Evolutionary conservation across 805 yeast genomes (phyloP).

Genomic region (Pichia paraexigua): DNA sequence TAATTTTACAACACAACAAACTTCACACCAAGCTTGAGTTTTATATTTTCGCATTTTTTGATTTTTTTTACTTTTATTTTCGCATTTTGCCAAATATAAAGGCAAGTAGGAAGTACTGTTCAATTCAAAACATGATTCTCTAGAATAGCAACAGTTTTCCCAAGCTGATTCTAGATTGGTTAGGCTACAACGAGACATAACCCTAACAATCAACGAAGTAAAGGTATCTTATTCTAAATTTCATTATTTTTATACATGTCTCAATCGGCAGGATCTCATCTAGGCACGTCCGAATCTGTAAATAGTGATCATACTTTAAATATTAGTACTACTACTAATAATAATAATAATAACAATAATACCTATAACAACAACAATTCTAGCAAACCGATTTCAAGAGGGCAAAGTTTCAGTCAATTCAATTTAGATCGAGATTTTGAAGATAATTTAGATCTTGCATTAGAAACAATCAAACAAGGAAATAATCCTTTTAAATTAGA

Average conservation of each 20-base stretch:
- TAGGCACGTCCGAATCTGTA: not conserved
- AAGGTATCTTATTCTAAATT: not conserved
- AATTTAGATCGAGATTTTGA: constrained; percentile 55
- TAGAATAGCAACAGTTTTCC: too few species aligned
- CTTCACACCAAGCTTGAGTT: too few species aligned
- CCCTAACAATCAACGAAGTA: not conserved
- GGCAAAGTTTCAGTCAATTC: constrained; percentile 32
- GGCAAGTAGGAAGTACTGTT: too few species aligned
- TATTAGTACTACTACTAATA: not conserved
- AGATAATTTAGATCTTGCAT: constrained; percentile 56
- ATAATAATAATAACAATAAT: too few species aligned
- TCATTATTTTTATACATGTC: constrained; percentile 1
- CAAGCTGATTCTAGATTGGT: too few species aligned
- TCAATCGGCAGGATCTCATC: constrained; percentile 3
- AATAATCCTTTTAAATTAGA: constrained; percentile 15
- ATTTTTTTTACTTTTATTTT: too few species aligned
- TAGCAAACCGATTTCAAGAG: not conserved
- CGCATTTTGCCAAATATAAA: too few species aligned
- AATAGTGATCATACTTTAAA: not conserved
- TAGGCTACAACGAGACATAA: not conserved
- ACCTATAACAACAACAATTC: not conserved
- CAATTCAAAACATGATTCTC: not conserved
- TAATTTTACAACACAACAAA: too few species aligned
- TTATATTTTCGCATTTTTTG: too few species aligned
- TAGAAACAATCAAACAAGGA: constrained; percentile 40